Evolutionary conservation across 495 filamentous ascomycete genomes (phyloP).

Genomic region (Tuber microsphaerosporum): DNA sequence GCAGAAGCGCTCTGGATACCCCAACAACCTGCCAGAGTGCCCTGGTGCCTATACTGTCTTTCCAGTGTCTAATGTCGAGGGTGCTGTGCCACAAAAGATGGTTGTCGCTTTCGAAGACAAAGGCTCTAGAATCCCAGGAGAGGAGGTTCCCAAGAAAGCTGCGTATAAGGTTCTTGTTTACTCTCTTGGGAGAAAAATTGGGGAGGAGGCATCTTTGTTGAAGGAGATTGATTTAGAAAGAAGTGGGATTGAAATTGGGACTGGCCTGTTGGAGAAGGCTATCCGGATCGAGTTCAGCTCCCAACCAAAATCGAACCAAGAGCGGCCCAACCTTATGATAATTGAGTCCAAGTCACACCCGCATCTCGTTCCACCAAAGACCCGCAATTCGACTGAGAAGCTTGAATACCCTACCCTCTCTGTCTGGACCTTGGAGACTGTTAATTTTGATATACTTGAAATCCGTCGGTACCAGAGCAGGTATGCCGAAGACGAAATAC

Average conservation of each 20-base stretch:
- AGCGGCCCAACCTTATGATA: slow-evolving; percentile 31
- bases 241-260: slow-evolving; percentile 34
- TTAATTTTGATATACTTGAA: slow-evolving; percentile 37
- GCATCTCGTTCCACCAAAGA: slow-evolving; percentile 33
- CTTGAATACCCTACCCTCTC: slow-evolving; percentile 36
- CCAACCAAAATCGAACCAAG: slow-evolving; percentile 22
- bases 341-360: slow-evolving; percentile 38
- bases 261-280: slow-evolving; percentile 24
- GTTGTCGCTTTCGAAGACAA: slow-evolving; percentile 34
- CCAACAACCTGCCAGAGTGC: slow-evolving; percentile 27
- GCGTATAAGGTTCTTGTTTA: slow-evolving; percentile 33
- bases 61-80: slow-evolving; percentile 23
- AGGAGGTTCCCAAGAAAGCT: slow-evolving; percentile 33
- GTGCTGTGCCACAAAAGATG: slow-evolving; percentile 31
- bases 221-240: slow-evolving; percentile 37
- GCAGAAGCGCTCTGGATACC: slow-evolving; percentile 30
- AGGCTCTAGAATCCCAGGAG: slow-evolving; percentile 29
- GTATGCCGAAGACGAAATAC: slow-evolving; percentile 37
- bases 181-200: slow-evolving; percentile 20
- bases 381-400: slow-evolving; percentile 25
- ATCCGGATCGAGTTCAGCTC: slow-evolving; percentile 36
- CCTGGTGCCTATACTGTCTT: slow-evolving; percentile 35
- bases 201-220: slow-evolving; percentile 31
- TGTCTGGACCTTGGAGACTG: slow-evolving; percentile 34
- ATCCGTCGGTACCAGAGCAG: slow-evolving; percentile 35